Conservation (phyloP, 208 protist genomes). For the Crithidia brevicula region DNA sequence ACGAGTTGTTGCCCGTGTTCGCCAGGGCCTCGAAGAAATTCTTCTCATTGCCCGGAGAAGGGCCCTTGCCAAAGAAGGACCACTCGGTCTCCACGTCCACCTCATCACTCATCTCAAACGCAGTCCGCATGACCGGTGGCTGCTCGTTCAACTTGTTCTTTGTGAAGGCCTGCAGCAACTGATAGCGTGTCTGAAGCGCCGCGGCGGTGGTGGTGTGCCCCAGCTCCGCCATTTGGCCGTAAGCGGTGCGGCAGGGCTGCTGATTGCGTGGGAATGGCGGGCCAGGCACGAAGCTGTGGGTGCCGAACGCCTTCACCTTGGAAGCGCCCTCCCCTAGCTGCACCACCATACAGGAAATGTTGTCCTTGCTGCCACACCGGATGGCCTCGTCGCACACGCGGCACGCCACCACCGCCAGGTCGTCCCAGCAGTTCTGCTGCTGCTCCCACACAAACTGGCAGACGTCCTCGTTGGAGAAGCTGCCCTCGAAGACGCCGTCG, state of each 20-base stretch:
- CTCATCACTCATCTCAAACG: slow-evolving; percentile 91
- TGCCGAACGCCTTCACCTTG: slow-evolving; percentile 51
- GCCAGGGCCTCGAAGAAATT: slow-evolving; percentile 81
- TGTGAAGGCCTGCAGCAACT: slow-evolving; percentile 69
- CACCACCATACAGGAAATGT: slow-evolving; percentile 90
- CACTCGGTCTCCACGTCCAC: slow-evolving; percentile 84
- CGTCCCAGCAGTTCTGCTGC: slow-evolving; percentile 59
- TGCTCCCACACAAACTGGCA: slow-evolving; percentile 71
- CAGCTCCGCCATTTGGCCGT: slow-evolving; percentile 75
- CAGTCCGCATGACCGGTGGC: slow-evolving; percentile 75
- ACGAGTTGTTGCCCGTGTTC: slow-evolving; percentile 29
- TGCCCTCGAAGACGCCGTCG: slow-evolving; percentile 92
- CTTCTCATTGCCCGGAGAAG: slow-evolving; percentile 80
- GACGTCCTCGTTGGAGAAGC: slow-evolving; percentile 90
- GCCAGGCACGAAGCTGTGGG: slow-evolving; percentile 72
- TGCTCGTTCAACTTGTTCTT: slow-evolving; percentile 58
- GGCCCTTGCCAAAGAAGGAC: slow-evolving; percentile 81
- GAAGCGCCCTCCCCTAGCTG: slow-evolving; percentile 68
- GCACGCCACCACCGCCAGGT: slow-evolving; percentile 76
- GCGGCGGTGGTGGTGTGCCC: slow-evolving; percentile 49
- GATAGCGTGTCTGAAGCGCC: slow-evolving; percentile 71
- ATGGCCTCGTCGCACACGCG: slow-evolving; percentile 91
- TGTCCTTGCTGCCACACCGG: slow-evolving; percentile 90
- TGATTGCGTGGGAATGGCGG: slow-evolving; percentile 79
- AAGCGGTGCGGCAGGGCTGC: slow-evolving; percentile 68